Evolutionary conservation across 176 grass and related monocot species (phyloP).

Genomic region (Avena eriantha): DNA sequence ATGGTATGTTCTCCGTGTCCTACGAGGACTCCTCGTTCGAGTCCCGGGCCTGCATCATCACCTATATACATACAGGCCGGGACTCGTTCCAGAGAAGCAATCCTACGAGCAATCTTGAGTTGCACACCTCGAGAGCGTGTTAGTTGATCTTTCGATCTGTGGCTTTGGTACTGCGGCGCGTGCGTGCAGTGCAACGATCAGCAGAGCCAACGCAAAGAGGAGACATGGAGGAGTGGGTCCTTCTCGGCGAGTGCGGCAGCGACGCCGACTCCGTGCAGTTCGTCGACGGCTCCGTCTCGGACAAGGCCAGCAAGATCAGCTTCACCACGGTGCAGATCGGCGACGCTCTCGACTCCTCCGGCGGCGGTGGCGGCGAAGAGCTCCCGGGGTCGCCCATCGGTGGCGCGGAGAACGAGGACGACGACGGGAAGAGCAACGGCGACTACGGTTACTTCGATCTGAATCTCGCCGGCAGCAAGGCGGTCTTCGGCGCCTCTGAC

Average conservation of each 20-base stretch:
- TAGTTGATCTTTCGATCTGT: neutral
- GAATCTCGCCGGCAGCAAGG: neutral
- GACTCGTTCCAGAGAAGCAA: too few relatives aligned
- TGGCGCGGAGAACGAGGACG: neutral
- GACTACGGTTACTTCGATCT: neutral
- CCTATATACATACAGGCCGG: too few relatives aligned
- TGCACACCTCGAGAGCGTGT: too few relatives aligned
- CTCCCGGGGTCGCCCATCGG: neutral
- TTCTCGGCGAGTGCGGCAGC: constrained; percentile 12
- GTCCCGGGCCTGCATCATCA: too few relatives aligned
- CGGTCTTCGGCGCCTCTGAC: neutral
- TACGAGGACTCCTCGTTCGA: too few relatives aligned
- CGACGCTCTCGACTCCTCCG: too few relatives aligned
- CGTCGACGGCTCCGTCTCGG: neutral
- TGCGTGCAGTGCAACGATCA: neutral
- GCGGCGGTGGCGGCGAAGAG: too few relatives aligned
- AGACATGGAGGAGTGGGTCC: constrained; percentile 9
- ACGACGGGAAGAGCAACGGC: neutral
- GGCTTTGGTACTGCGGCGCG: neutral
- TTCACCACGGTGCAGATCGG: neutral
- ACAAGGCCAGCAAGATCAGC: neutral
- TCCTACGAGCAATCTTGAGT: too few relatives aligned
- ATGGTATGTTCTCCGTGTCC: too few relatives aligned
- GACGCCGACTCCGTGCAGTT: neutral
- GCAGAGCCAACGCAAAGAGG: neutral